phyloP scores from a whole-genome alignment of 2,329 filamentous ascomycete species.

The Colletotrichum plurivorum region DNA sequence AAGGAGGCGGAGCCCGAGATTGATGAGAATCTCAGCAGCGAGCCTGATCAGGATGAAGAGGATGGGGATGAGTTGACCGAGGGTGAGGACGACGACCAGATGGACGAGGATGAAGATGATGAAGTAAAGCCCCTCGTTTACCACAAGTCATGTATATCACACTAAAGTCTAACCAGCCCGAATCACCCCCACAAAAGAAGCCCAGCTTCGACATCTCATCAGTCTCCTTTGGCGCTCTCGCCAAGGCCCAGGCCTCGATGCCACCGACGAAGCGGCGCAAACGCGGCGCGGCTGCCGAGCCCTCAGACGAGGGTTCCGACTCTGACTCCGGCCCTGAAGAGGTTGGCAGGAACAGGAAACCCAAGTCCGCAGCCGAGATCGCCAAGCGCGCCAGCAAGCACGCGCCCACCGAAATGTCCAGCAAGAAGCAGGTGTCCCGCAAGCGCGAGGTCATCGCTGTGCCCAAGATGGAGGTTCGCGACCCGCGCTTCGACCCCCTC shows the following conservation, averaged over 20 bases:
- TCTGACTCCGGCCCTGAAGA: conserved; percentile 47
- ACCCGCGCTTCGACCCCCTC: conserved; percentile 88
- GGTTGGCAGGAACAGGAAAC: conserved; percentile 48
- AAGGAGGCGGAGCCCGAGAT: conserved; percentile 51
- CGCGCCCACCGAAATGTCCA: conserved; percentile 86
- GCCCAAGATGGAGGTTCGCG: conserved; percentile 75
- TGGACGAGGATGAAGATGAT: conserved; percentile 48
- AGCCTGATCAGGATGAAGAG: conserved; percentile 24
- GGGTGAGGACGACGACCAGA: conserved; percentile 47
- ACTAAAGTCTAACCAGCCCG: conserved; percentile 48
- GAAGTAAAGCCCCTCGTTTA: conserved; percentile 39
- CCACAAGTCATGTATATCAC: background rate
- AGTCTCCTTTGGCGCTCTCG: conserved; percentile 91
- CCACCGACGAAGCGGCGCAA: conserved; percentile 51
- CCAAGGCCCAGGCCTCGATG: conserved; percentile 84
- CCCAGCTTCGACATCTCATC: conserved; percentile 64
- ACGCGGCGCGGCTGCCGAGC: conserved; percentile 46
- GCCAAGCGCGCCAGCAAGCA: conserved; percentile 79
- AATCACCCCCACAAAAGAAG: conserved; percentile 38
- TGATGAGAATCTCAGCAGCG: conserved; percentile 34
- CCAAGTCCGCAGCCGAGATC: conserved; percentile 49
- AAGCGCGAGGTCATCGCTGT: conserved; percentile 79
- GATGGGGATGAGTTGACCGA: conserved; percentile 27
- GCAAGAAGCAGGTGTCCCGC: conserved; percentile 86
- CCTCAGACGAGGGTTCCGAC: conserved; percentile 46